Evolutionary conservation across 352 stramenopile genomes (phyloP).

Genomic region (Peronospora destructor): DNA sequence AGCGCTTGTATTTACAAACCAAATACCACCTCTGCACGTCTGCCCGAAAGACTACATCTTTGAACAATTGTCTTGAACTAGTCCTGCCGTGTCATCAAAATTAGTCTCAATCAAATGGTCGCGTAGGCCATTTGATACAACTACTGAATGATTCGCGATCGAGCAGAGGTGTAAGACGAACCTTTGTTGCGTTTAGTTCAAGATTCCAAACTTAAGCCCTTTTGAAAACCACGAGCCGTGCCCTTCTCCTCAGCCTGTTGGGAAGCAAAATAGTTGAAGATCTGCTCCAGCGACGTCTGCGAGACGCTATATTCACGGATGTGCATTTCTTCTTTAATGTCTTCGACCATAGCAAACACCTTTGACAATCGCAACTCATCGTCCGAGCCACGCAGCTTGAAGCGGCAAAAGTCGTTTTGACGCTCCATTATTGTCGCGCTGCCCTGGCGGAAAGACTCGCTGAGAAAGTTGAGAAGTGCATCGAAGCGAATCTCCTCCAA

Average conservation of each 20-base stretch:
- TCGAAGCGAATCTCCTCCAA: conserved; percentile 52
- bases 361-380: conserved; percentile 45
- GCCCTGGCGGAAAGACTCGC: conserved; percentile 28
- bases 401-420: conserved; percentile 56
- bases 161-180: conserved; percentile 2
- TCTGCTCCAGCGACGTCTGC: conserved; percentile 86
- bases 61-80: too few relatives aligned
- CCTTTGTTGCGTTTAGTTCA: neutral
- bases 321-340: conserved; percentile 36
- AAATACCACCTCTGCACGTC: too few relatives aligned
- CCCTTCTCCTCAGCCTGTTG: conserved; percentile 52
- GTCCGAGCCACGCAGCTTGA: conserved; percentile 55
- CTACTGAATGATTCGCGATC: conserved; percentile 30
- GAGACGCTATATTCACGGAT: conserved; percentile 86
- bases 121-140: too few relatives aligned
- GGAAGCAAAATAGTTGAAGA: conserved; percentile 85
- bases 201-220: conserved; percentile 7
- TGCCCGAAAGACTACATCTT: too few relatives aligned
- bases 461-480: conserved; percentile 28
- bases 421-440: conserved; percentile 41
- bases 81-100: too few relatives aligned
- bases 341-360: conserved; percentile 74
- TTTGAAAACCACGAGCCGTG: conserved; percentile 33
- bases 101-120: too few relatives aligned
- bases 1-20: too few relatives aligned